Conservation (phyloP, 352 stramenopile genomes). For the Elongisporangium prolatum region DNA sequence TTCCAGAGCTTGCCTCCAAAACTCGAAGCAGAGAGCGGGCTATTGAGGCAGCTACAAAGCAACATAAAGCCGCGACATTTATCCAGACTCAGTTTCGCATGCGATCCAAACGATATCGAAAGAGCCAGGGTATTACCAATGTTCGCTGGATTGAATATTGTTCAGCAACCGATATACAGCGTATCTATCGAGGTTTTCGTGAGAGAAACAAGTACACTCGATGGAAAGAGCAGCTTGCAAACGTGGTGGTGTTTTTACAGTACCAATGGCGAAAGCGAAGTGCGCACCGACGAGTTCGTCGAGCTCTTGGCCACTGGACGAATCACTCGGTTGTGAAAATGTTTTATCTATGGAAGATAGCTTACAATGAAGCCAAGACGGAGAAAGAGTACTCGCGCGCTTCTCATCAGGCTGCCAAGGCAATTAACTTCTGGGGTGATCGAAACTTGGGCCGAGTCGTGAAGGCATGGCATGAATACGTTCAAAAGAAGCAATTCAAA, state of each 20-base stretch:
- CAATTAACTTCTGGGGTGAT: constrained; percentile 57
- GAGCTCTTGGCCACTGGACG: constrained; percentile 56
- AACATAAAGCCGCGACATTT: constrained; percentile 18
- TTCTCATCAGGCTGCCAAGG: constrained; percentile 31
- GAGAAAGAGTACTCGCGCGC: constrained; percentile 24
- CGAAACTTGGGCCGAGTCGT: constrained; percentile 47
- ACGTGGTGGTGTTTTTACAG: constrained; percentile 47
- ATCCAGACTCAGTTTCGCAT: constrained; percentile 48
- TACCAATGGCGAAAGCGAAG: constrained; percentile 50
- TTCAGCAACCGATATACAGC: constrained; percentile 56
- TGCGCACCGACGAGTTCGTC: constrained; percentile 37
- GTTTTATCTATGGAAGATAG: constrained; percentile 46
- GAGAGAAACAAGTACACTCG: constrained; percentile 36
- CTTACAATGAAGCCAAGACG: constrained; percentile 7
- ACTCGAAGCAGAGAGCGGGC: constrained; percentile 30
- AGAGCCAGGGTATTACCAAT: constrained; percentile 14
- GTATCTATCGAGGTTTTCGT: constrained; percentile 33
- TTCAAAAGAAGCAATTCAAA: constrained; percentile 30
- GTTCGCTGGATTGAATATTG: constrained; percentile 45
- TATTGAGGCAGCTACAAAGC: constrained; percentile 10
- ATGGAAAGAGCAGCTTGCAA: constrained; percentile 25
- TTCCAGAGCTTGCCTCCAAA: constrained; percentile 26
- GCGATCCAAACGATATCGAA: constrained; percentile 18
- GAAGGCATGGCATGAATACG: constrained; percentile 30
- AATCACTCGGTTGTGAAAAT: constrained; percentile 47